Percentiles rank a stretch among this genome's conserved stretches.
These are phyloP conservation scores for Diplosphaera chodatii DNA, from an alignment of 139 green algal genomes.

Conservation along the genomic window DNA sequence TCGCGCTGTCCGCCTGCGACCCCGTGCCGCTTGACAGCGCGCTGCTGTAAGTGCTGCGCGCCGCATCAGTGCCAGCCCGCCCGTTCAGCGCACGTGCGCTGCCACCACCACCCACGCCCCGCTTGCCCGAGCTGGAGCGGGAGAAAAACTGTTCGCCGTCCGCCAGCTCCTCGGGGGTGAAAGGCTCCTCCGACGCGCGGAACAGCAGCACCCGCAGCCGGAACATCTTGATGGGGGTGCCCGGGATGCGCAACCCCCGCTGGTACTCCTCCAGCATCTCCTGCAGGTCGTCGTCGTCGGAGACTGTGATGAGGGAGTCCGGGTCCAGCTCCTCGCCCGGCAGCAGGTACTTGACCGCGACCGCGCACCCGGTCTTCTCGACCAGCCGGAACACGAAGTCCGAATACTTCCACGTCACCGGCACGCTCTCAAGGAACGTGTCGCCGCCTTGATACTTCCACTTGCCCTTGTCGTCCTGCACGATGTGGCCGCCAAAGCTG, in stretches of 20 bases:
- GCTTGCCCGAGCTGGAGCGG: not conserved
- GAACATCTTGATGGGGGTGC: slow-evolving; percentile 18
- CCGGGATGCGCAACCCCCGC: slow-evolving; percentile 34
- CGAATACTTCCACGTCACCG: slow-evolving; percentile 30
- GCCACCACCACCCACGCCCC: no score
- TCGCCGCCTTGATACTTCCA: slow-evolving; percentile 40
- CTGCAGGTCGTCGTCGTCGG: slow-evolving; percentile 71
- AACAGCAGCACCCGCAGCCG: slow-evolving; percentile 18
- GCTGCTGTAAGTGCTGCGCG: not conserved
- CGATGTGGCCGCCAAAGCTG: slow-evolving; percentile 22
- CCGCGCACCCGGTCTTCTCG: slow-evolving; percentile 51
- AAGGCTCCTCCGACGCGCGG: slow-evolving; percentile 35
- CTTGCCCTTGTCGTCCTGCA: slow-evolving; percentile 11
- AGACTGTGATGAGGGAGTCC: slow-evolving; percentile 59
- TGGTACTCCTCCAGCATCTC: slow-evolving; percentile 72
- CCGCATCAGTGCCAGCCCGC: not conserved
- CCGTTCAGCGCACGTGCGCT: not conserved
- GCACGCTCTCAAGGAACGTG: slow-evolving; percentile 42
- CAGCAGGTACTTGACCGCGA: slow-evolving; percentile 48
- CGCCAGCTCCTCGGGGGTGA: slow-evolving; percentile 21
- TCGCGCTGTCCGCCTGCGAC: not conserved
- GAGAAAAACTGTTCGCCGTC: slow-evolving; percentile 1
- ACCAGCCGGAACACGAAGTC: slow-evolving; percentile 49
- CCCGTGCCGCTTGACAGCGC: not conserved
- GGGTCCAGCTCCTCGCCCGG: slow-evolving; percentile 66